Conservation (phyloP, 176 grass and related monocot species). For the Chloris gayana region DNA sequence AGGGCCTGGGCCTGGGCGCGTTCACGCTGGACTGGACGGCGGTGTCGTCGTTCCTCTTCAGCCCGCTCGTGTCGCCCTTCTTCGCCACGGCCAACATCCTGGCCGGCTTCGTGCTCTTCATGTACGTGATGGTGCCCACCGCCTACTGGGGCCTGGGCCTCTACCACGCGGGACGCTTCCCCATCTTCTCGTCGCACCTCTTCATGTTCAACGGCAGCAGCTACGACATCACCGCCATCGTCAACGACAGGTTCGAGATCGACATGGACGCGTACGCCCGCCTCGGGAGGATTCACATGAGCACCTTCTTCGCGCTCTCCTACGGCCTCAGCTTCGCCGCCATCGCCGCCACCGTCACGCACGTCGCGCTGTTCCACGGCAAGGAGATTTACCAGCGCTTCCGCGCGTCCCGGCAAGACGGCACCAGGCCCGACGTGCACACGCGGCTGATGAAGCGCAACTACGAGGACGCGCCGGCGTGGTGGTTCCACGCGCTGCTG, state of each 20-base stretch:
- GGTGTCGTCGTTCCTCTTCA: constrained; percentile 62
- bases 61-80: constrained; percentile 79
- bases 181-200: constrained; percentile 71
- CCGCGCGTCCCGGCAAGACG: constrained; percentile 46
- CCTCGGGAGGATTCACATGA: constrained; percentile 76
- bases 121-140: constrained; percentile 61
- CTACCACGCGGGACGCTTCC: constrained; percentile 66
- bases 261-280: constrained; percentile 58
- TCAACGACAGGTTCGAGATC: constrained; percentile 77
- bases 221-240: constrained; percentile 70
- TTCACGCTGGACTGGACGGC: constrained; percentile 81
- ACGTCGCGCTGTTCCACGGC: constrained; percentile 78
- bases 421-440: constrained; percentile 70
- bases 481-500: constrained; percentile 80
- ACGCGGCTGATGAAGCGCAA: constrained; percentile 66
- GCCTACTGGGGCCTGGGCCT: constrained; percentile 75
- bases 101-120: constrained; percentile 56
- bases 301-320: constrained; percentile 67
- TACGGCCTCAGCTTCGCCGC: constrained; percentile 86
- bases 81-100: constrained; percentile 74
- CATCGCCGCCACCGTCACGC: constrained; percentile 69
- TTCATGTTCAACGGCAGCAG: constrained; percentile 46
- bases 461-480: constrained; percentile 72
- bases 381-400: constrained; percentile 76
- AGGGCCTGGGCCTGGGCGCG: constrained; percentile 71